Evolutionary conservation across 164 flowering plant species (phyloP), one percentile per base, ranked within the genome.

Genomic region (Piper betle): DNA sequence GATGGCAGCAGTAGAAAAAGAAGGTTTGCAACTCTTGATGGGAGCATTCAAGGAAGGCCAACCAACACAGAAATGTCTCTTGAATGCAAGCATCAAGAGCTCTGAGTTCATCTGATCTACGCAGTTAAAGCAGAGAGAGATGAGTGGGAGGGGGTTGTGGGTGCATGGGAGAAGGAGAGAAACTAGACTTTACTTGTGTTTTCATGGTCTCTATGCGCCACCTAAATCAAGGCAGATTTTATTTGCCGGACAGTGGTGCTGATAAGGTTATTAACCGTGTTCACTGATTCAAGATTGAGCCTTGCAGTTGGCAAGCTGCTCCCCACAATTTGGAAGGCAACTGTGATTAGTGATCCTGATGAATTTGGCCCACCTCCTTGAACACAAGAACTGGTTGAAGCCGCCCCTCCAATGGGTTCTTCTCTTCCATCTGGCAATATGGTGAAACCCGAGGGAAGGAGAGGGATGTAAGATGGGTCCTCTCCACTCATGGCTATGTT

Each of bases 401-500:
- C 52, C 17, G 53, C 59, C 55, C 66, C 53, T 7, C 65, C 40
- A 3, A 53, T 61, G 62, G 68, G 79, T 37, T 73, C 70, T 1
- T 63, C 66, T 9, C 70, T 71, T 4, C 94, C 90, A 54, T 86
- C 87, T 0, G 90, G 84, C 2, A 77, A 79, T 25, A 90, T 84
- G 20, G 80, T 71, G 76, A 90, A 87, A 0, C 97, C 97, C 0
- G 97, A 90, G 18, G 97, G 97, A 0, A 85, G 83, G 38, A 90
- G 65, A 0, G 85, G 84, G 33, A 85, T 84, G 78, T 65, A 79
- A 3, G 91, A 81, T 0, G 93, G 78, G 59, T 85, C 95, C 43
- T 84, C 97, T 0, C 97, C 95, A 37, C 82, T 80, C 86, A 87
- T 83, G 19, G 93, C 91, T n/a, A 84, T 54, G 78, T 84, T 81